These are phyloP conservation scores for Nemania abortiva DNA, from an alignment of 2,329 filamentous ascomycete species.

Conservation along the genomic window DNA sequence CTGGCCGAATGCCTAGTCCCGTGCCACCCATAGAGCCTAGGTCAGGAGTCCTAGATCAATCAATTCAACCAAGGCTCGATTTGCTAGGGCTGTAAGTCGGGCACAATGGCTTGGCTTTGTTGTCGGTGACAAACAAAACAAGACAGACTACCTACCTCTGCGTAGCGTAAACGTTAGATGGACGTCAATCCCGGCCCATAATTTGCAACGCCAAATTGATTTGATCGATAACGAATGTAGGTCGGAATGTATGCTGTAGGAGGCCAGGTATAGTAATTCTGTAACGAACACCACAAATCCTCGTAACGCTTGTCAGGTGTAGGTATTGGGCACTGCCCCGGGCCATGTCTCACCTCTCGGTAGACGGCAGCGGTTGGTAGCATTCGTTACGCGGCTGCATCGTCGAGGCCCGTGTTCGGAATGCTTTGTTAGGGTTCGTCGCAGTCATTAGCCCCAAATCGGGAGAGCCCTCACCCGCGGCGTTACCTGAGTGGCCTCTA, in stretches of 20 bases:
- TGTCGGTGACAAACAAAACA: background rate
- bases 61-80: background rate
- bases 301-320: constrained; percentile 2
- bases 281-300: background rate
- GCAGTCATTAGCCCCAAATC: constrained; percentile 13
- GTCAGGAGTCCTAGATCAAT: background rate
- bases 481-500: constrained; percentile 24
- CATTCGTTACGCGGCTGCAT: constrained; percentile 25
- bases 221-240: background rate
- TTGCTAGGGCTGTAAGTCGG: background rate
- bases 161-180: background rate
- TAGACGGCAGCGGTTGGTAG: constrained; percentile 23
- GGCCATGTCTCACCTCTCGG: background rate
- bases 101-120: constrained; percentile 4
- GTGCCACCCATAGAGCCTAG: constrained; percentile 4
- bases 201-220: no score
- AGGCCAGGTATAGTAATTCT: background rate
- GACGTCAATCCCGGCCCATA: background rate
- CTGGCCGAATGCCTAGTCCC: constrained; percentile 2
- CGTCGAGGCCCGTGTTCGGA: constrained; percentile 29
- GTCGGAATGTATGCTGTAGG: no score
- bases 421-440: constrained; percentile 4
- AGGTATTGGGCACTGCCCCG: no score
- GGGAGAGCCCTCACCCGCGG: constrained; percentile 9
- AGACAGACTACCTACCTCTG: background rate